A percentile compares a stretch with the other conserved stretches of the same genome.
Conservation (phyloP, 2,329 filamentous ascomycete genomes). For the Clonostachys rosea region DNA sequence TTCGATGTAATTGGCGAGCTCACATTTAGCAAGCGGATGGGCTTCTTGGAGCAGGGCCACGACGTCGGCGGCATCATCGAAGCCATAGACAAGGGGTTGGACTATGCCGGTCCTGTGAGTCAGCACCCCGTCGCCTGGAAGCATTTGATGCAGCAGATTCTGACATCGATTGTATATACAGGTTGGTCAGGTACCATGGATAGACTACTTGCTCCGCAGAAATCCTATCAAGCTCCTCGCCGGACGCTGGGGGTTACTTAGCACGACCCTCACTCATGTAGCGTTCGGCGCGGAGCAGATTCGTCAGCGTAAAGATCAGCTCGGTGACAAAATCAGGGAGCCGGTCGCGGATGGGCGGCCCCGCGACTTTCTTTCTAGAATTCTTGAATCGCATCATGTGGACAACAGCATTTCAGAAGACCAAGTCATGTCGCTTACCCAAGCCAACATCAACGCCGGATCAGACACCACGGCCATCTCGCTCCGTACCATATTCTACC, state of each 20-base stretch:
- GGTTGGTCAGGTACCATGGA: constrained; percentile 57
- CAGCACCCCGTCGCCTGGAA: too few relatives aligned
- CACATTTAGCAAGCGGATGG: constrained; percentile 6
- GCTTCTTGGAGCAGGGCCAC: constrained; percentile 1
- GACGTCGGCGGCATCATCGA: constrained; percentile 22
- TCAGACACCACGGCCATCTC: constrained; percentile 42
- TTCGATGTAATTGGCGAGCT: constrained; percentile 4
- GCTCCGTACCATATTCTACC: constrained; percentile 35
- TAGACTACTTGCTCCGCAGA: constrained; percentile 68
- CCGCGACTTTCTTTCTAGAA: background rate
- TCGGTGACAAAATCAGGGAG: too few relatives aligned
- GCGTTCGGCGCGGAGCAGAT: too few relatives aligned
- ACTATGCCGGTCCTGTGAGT: background rate
- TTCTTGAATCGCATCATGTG: constrained; percentile 25
- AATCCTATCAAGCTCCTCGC: constrained; percentile 50
- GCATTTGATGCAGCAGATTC: too few relatives aligned
- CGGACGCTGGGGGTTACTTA: too few relatives aligned
- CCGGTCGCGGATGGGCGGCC: too few relatives aligned
- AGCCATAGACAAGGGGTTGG: too few relatives aligned
- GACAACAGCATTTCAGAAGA: constrained; percentile 2
- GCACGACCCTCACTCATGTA: too few relatives aligned
- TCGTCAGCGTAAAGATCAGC: too few relatives aligned
- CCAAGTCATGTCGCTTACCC: constrained; percentile 12
- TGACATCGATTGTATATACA: too few relatives aligned
- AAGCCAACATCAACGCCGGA: constrained; percentile 28